phyloP scores from a whole-genome alignment of 2,329 filamentous ascomycete species.

The Chaetomium sp. region DNA sequence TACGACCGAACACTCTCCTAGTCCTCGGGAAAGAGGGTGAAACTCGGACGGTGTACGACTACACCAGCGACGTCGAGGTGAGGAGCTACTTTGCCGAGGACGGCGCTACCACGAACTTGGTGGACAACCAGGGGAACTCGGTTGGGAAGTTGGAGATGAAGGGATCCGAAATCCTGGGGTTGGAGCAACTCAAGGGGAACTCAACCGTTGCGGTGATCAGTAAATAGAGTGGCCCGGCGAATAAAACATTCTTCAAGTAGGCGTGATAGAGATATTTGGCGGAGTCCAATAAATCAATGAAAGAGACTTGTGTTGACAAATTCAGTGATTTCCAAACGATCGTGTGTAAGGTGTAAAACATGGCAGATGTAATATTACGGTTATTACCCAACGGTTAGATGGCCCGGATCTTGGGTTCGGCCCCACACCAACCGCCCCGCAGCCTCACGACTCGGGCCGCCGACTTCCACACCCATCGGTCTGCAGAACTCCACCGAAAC shows the following conservation, averaged over 20 bases:
- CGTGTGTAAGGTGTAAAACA: too few species aligned
- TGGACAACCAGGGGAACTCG: constrained; percentile 37
- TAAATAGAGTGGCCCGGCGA: not conserved
- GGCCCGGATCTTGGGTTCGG: too few species aligned
- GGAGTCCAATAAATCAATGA: too few species aligned
- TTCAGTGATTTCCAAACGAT: too few species aligned
- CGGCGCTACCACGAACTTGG: constrained; percentile 37
- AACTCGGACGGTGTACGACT: constrained; percentile 42
- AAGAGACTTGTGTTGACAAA: too few species aligned
- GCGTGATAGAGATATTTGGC: too few species aligned
- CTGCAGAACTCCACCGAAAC: not conserved
- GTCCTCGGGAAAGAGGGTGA: constrained; percentile 37
- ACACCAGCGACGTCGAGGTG: constrained; percentile 41
- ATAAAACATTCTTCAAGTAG: too few species aligned
- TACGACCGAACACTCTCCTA: constrained; percentile 47
- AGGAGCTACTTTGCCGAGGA: constrained; percentile 37
- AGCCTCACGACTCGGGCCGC: not conserved
- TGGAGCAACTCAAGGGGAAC: constrained; percentile 34
- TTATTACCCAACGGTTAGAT: too few species aligned
- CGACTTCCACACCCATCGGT: not conserved
- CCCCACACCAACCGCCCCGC: too few species aligned
- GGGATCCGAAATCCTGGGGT: constrained; percentile 35
- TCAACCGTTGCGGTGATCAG: not conserved
- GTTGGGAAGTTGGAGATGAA: constrained; percentile 36
- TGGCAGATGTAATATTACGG: too few species aligned